Conservation (phyloP, 2,329 filamentous ascomycete species). For the Nothopassalora personata region DNA sequence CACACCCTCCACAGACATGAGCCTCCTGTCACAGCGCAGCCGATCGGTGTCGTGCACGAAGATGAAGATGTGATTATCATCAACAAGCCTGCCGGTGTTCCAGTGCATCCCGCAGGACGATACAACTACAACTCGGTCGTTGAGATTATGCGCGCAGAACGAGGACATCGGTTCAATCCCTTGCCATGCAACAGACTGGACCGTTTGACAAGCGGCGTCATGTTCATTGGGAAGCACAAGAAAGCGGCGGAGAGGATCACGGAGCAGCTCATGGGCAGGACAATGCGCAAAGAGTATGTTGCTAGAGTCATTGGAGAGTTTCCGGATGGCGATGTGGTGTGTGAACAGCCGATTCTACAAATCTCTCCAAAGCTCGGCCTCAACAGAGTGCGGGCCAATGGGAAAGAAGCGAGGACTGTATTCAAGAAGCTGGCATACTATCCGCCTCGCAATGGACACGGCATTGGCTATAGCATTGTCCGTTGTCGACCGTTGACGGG, state of each 20-base stretch:
- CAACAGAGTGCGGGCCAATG: conserved; percentile 89
- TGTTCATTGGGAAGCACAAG: conserved; percentile 91
- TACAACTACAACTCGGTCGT: conserved; percentile 95
- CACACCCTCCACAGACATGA: conserved; percentile 95
- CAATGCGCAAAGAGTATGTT: conserved; percentile 91
- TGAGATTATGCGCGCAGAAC: conserved; percentile 83
- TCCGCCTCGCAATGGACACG: conserved; percentile 41
- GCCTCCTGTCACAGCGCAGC: conserved; percentile 77
- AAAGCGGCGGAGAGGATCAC: conserved; percentile 73
- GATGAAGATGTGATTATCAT: conserved; percentile 92
- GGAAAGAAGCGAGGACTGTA: conserved; percentile 82
- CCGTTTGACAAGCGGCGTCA: conserved; percentile 87
- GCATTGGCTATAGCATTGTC: conserved; percentile 79
- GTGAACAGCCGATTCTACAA: conserved; percentile 86
- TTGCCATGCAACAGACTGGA: conserved; percentile 89
- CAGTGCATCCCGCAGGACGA: conserved; percentile 88
- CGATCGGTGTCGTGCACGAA: conserved; percentile 80
- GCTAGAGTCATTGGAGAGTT: conserved; percentile 88
- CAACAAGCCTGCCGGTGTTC: conserved; percentile 91
- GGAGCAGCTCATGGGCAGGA: conserved; percentile 69
- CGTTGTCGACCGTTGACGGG: conserved; percentile 90
- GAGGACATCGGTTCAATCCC: conserved; percentile 54
- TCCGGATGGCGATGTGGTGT: conserved; percentile 83
- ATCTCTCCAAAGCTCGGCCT: conserved; percentile 93
- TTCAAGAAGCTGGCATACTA: conserved; percentile 94